Conservation (phyloP, 768 basidiomycete genomes). For the Gyrodon lividus region DNA sequence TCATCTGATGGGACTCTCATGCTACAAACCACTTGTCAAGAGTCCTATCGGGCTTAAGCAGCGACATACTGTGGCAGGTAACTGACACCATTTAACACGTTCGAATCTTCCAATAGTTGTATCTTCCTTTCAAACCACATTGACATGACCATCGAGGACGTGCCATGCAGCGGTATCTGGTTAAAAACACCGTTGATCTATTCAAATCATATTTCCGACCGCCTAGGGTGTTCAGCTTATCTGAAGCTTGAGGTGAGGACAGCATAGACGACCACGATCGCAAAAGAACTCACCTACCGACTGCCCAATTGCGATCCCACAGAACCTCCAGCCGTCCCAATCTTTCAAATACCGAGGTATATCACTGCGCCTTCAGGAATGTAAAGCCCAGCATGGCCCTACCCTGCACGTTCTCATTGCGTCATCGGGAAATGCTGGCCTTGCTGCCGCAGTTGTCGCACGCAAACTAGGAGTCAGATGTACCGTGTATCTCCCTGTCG, state of each 20-base stretch:
- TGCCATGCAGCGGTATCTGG: slow-evolving; percentile 41
- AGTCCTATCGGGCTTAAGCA: neutral
- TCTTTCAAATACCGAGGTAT: slow-evolving; percentile 80
- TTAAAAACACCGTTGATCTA: slow-evolving; percentile 63
- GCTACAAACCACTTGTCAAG: too few species aligned
- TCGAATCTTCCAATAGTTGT: neutral
- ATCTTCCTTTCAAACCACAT: neutral
- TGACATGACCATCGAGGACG: slow-evolving; percentile 6
- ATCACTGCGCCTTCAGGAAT: slow-evolving; percentile 56
- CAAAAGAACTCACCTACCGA: neutral
- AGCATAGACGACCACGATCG: neutral
- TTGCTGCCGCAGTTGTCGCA: slow-evolving; percentile 68
- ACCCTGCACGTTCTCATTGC: slow-evolving; percentile 64
- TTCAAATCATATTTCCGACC: slow-evolving; percentile 56
- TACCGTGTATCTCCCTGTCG: slow-evolving; percentile 65
- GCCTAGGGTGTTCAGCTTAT: slow-evolving; percentile 52
- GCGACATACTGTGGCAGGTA: too few species aligned
- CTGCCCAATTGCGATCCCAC: slow-evolving; percentile 7
- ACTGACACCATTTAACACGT: neutral
- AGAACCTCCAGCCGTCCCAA: slow-evolving; percentile 72
- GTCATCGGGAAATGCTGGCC: slow-evolving; percentile 79
- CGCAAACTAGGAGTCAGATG: slow-evolving; percentile 53
- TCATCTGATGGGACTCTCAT: too few species aligned
- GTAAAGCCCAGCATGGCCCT: slow-evolving; percentile 49
- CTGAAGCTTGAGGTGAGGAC: slow-evolving; percentile 68